Percentiles rank a stretch among this genome's conserved stretches.
phyloP scores from a whole-genome alignment of 2,329 filamentous ascomycete genomes.

The Aspergillus jensenii region DNA sequence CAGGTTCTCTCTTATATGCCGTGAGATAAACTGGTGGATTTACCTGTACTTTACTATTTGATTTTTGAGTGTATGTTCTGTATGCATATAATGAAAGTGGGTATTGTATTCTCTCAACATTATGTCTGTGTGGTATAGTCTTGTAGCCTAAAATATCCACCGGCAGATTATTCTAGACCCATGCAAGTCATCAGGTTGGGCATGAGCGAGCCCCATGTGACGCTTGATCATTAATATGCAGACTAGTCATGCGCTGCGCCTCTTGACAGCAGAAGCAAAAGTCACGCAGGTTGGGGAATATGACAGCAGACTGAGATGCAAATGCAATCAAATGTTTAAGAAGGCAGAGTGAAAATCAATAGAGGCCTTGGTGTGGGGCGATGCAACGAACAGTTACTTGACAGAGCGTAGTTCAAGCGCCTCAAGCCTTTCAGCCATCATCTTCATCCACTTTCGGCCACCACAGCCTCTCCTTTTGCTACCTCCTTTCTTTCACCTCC shows the following conservation, averaged over 20 bases:
- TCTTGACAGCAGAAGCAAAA: neutral
- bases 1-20: constrained; percentile 1
- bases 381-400: constrained; percentile 3
- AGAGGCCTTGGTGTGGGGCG: neutral
- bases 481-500: neutral
- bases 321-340: neutral
- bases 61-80: constrained; percentile 26
- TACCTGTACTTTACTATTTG: constrained; percentile 33
- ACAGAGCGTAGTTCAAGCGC: neutral
- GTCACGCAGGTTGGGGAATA: neutral
- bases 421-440: constrained; percentile 1
- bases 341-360: neutral
- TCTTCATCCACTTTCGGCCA: neutral
- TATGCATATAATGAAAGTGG: constrained; percentile 36
- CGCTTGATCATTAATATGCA: neutral
- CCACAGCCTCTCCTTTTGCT: neutral
- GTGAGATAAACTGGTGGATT: constrained; percentile 24
- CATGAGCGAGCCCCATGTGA: neutral
- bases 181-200: constrained; percentile 1
- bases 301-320: neutral
- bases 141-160: no score
- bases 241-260: neutral
- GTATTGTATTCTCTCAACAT: constrained; percentile 4
- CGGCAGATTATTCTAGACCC: neutral
- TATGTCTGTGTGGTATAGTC: no score